Conservation (phyloP, 305 asterid species). For the Fraxinus velutina region DNA sequence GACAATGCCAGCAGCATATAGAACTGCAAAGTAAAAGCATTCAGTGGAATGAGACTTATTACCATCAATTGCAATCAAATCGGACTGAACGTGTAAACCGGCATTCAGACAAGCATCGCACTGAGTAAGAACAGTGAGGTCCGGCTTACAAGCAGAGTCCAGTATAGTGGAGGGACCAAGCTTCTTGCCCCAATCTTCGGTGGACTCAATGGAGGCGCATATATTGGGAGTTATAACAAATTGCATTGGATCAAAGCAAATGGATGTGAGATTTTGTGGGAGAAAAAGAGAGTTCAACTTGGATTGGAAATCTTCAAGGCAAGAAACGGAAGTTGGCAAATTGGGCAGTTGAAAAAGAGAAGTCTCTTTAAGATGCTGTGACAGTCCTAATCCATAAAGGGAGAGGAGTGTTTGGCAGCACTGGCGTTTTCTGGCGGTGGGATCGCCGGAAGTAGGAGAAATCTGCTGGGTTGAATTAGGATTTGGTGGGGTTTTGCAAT, state of each 20-base stretch:
- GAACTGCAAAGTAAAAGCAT: slow-evolving; percentile 61
- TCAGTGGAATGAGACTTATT: slow-evolving; percentile 57
- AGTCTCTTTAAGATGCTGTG: slow-evolving; percentile 54
- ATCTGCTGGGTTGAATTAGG: slow-evolving; percentile 7
- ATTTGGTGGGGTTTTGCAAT: slow-evolving; percentile 37
- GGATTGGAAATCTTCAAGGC: slow-evolving; percentile 59
- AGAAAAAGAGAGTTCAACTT: slow-evolving; percentile 38
- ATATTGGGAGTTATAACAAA: slow-evolving; percentile 47
- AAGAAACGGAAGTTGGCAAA: slow-evolving; percentile 64
- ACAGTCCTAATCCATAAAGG: slow-evolving; percentile 56
- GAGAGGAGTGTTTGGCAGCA: slow-evolving; percentile 79
- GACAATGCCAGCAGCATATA: slow-evolving; percentile 84
- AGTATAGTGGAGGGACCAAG: slow-evolving; percentile 50
- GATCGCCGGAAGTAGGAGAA: slow-evolving; percentile 11
- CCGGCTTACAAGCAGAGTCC: slow-evolving; percentile 59
- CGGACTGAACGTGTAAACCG: slow-evolving; percentile 52
- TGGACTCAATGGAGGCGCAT: slow-evolving; percentile 67
- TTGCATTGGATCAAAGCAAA: slow-evolving; percentile 64
- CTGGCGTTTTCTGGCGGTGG: slow-evolving; percentile 22
- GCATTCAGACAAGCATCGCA: slow-evolving; percentile 73
- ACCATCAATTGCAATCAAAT: slow-evolving; percentile 63
- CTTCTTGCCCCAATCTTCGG: slow-evolving; percentile 58
- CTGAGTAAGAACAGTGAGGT: slow-evolving; percentile 53
- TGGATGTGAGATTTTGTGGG: slow-evolving; percentile 49
- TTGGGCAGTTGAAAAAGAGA: slow-evolving; percentile 51